These are phyloP conservation scores for Theobroma grandiflorum DNA, from an alignment of 441 rosid genomes.

Conservation along the genomic window DNA sequence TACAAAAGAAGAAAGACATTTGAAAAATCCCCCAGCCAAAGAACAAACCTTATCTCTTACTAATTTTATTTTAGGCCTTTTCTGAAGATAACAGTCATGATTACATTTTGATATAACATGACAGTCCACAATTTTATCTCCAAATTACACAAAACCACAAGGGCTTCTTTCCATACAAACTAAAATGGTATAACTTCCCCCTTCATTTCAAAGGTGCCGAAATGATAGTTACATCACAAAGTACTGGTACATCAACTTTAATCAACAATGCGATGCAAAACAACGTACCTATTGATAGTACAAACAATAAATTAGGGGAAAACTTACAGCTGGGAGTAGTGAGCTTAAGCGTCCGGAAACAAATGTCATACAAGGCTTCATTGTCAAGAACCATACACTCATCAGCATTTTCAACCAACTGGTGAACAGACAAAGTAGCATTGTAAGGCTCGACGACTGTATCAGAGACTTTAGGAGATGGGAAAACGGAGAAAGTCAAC, in stretches of 20 bases:
- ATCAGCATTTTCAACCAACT: conserved; percentile 69
- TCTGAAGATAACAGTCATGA: no score
- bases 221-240: neutral
- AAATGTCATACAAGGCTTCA: conserved; percentile 68
- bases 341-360: conserved; percentile 72
- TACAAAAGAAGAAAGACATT: neutral
- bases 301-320: neutral
- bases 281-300: neutral
- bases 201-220: neutral
- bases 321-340: conserved; percentile 73
- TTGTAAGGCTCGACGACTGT: conserved; percentile 75
- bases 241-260: neutral
- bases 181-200: neutral
- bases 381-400: conserved; percentile 75
- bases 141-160: neutral
- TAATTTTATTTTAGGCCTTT: neutral
- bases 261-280: neutral
- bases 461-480: conserved; percentile 72
- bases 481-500: conserved; percentile 72
- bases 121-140: neutral
- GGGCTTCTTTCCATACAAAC: neutral
- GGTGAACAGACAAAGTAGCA: conserved; percentile 69
- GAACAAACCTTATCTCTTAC: neutral
- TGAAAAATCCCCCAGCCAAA: neutral
- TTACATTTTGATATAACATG: neutral